A percentile compares a stretch with the other conserved stretches of the same genome.
phyloP scores from a whole-genome alignment of 1,139 yeast species.

The Kurtzmaniella quercitrusa region DNA sequence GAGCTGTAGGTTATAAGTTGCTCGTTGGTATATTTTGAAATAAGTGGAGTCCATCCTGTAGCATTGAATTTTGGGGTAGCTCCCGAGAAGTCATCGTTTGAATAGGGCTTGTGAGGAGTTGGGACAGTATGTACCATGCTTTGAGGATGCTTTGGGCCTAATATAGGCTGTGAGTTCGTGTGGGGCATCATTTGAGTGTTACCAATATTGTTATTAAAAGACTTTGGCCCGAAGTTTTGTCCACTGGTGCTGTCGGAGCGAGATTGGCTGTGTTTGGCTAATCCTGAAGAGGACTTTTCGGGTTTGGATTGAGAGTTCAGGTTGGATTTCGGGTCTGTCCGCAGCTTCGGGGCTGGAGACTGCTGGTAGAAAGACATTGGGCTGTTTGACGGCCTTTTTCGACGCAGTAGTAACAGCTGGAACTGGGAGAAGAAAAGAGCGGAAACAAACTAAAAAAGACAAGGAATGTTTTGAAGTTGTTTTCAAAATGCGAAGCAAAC shows the following conservation, averaged over 20 bases:
- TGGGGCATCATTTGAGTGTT: not conserved
- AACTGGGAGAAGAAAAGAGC: not conserved
- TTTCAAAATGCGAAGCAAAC: not conserved
- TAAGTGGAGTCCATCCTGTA: slow-evolving; percentile 45
- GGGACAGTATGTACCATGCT: not conserved
- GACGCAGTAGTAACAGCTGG: not conserved
- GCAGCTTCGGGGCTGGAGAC: not conserved
- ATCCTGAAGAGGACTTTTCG: no score
- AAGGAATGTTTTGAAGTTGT: slow-evolving; percentile 1
- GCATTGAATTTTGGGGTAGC: slow-evolving; percentile 17
- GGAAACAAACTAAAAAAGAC: not conserved
- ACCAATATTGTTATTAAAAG: no score
- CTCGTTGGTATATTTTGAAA: slow-evolving; percentile 37
- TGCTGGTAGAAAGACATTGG: not conserved
- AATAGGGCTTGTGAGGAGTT: slow-evolving; percentile 1
- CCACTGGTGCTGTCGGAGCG: no score
- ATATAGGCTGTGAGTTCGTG: no score
- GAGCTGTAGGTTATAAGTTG: slow-evolving; percentile 33
- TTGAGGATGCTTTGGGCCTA: no score
- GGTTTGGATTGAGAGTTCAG: not conserved
- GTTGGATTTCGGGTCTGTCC: not conserved
- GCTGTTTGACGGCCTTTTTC: not conserved
- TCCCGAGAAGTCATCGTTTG: not conserved
- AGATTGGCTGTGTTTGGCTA: no score
- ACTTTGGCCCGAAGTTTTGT: no score